Evolutionary conservation across 2,329 filamentous ascomycete species (phyloP), one percentile per base, ranked within the genome.

Genomic region (Aschersonia sp.): DNA sequence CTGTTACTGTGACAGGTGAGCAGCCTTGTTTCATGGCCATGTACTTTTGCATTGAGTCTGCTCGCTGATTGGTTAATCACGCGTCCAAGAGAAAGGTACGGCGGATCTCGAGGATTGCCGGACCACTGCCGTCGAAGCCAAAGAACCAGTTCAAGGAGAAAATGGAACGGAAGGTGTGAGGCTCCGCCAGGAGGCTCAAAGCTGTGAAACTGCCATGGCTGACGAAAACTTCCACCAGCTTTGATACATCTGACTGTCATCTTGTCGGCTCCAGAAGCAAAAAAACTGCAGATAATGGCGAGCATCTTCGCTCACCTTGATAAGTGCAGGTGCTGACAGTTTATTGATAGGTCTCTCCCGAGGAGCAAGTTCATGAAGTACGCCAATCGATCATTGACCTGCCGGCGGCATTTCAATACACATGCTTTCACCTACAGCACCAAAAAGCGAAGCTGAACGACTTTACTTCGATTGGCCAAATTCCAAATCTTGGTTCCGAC

Each of bases 321-420:
- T 9, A 31, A 5, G 3, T 30, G 28, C 29, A 45, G 29, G 44
- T 30, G 29, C 40, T 10, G 30, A 40, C 9, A 28, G 20, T 20
- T 20, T 58, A 42, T 35, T 35, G 12, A 38, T 9, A 92, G 85
- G 85, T 94, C 49, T 91, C 88, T 42, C 83, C 83, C 55, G 85
- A 95, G 73, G 94, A 98, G 69, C 91, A 96, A 65, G 84, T 97
- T 52, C 92, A 97, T 67, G 92, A 98, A 72, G 82, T 98, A 58
- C 86, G 92, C 55, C 92, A 97, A 68, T 91, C 89, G 52, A 85
- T 98, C 63, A 89, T 96, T 68, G 92, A 98, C 67, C 77, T 89
- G 45, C 92, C 92, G 4, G 77, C 84, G 51, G 94, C 91, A 46
- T 92, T 96, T 70, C 89, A 94, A 67, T 96, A 96, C 72, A 94